These are phyloP conservation scores for Coniochaeta sp. DNA, from an alignment of 2,329 filamentous ascomycete species.

Conservation along the genomic window DNA sequence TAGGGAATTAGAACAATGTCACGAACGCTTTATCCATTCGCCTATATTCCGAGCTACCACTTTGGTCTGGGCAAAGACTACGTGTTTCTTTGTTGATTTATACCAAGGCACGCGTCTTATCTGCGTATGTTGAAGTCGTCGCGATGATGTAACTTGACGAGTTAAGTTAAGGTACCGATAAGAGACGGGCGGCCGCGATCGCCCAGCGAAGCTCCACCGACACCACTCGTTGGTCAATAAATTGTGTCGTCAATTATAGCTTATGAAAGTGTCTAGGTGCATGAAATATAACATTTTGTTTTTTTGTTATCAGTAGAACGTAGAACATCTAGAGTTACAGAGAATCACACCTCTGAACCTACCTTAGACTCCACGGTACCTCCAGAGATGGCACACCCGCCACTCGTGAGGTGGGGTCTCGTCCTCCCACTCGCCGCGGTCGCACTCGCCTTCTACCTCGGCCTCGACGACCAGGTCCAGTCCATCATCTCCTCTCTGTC, in stretches of 20 bases:
- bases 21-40: background rate
- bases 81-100: background rate
- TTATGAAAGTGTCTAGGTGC: background rate
- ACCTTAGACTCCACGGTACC: no score
- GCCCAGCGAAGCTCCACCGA: background rate
- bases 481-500: background rate
- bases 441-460: background rate
- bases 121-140: background rate
- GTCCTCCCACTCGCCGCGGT: background rate
- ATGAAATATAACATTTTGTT: background rate
- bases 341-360: no score
- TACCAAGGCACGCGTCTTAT: background rate
- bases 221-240: no score
- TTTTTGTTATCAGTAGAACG: no score
- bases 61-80: no score
- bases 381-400: background rate
- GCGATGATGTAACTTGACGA: background rate
- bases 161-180: background rate
- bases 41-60: background rate
- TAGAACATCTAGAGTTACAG: no score
- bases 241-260: no score
- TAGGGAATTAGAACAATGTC: background rate
- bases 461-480: background rate
- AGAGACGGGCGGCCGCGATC: background rate
- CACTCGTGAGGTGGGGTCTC: background rate